Evolutionary conservation across 2,329 filamentous ascomycete genomes (phyloP).

Genomic region (Rhynchosporium graminicola): DNA sequence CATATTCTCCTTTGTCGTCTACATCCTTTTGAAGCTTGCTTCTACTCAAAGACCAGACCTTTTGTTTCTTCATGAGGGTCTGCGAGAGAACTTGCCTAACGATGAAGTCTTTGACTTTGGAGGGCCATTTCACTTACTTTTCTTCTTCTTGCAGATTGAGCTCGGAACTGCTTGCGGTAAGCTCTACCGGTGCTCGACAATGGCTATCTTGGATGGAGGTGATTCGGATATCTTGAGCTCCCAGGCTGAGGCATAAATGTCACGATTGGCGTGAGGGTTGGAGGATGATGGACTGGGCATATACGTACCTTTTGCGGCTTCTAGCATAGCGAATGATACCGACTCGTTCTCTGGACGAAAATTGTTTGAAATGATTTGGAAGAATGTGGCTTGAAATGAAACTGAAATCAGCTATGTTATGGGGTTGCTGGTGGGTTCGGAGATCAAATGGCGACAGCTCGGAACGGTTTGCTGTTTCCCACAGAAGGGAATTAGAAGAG

Average conservation of each 20-base stretch:
- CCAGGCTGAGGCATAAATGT: constrained; percentile 58
- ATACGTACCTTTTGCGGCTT: constrained; percentile 16
- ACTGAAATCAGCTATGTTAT: not conserved
- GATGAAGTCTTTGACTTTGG: constrained; percentile 94
- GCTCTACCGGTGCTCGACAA: constrained; percentile 97
- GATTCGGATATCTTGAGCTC: constrained; percentile 96
- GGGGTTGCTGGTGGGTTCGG: not conserved
- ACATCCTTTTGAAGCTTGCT: constrained; percentile 20
- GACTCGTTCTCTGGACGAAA: constrained; percentile 1
- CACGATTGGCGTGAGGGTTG: constrained; percentile 12
- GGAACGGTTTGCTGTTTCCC: no score
- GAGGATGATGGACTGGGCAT: constrained; percentile 14
- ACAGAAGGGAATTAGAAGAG: no score
- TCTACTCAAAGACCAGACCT: constrained; percentile 30
- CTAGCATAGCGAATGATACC: constrained; percentile 35
- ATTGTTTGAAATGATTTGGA: not conserved
- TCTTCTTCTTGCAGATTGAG: constrained; percentile 71
- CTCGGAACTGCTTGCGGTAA: constrained; percentile 98
- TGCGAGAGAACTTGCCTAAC: constrained; percentile 66
- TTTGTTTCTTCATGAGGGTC: constrained; percentile 21
- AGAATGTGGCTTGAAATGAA: not conserved
- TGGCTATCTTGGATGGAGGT: constrained; percentile 96
- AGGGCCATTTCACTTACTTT: constrained; percentile 68
- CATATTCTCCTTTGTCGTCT: constrained; percentile 30
- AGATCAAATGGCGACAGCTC: no score